Evolutionary conservation across 768 basidiomycete genomes (phyloP).

Genomic region (Suillus plorans): DNA sequence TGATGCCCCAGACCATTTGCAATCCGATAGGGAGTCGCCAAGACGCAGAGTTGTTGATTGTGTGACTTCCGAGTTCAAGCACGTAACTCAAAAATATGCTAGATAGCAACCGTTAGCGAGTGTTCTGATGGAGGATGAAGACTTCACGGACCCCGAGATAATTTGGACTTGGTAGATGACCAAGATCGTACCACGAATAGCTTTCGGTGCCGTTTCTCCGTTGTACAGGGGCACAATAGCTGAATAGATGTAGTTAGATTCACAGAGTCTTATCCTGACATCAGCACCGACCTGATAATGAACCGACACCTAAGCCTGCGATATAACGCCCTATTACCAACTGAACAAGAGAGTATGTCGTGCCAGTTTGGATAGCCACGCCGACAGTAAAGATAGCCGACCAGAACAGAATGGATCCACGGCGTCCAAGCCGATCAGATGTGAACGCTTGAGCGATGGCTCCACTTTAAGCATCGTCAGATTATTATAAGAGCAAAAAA

Average conservation of each 20-base stretch:
- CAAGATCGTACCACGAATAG: constrained; percentile 67
- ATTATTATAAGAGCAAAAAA: neutral
- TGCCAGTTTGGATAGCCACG: constrained; percentile 68
- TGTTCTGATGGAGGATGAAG: neutral
- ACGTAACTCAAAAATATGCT: constrained; percentile 76
- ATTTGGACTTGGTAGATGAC: constrained; percentile 80
- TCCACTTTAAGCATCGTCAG: constrained; percentile 40
- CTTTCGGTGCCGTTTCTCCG: constrained; percentile 76
- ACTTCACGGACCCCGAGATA: constrained; percentile 54
- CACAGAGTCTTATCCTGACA: neutral
- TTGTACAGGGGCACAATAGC: constrained; percentile 70
- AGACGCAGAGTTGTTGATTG: constrained; percentile 54
- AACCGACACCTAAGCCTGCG: constrained; percentile 77
- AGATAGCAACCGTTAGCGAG: neutral
- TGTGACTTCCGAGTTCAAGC: constrained; percentile 66
- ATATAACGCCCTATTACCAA: constrained; percentile 73
- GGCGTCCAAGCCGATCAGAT: constrained; percentile 68
- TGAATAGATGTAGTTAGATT: constrained; percentile 17
- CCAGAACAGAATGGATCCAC: constrained; percentile 77
- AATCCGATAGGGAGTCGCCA: constrained; percentile 78
- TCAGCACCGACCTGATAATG: constrained; percentile 56
- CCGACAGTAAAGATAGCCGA: constrained; percentile 70
- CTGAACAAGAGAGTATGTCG: constrained; percentile 57
- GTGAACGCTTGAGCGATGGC: constrained; percentile 74
- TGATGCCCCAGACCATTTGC: constrained; percentile 68